Evolutionary conservation across 2,329 filamentous ascomycete genomes (phyloP).

Genomic region (Nannizziopsis barbatae): DNA sequence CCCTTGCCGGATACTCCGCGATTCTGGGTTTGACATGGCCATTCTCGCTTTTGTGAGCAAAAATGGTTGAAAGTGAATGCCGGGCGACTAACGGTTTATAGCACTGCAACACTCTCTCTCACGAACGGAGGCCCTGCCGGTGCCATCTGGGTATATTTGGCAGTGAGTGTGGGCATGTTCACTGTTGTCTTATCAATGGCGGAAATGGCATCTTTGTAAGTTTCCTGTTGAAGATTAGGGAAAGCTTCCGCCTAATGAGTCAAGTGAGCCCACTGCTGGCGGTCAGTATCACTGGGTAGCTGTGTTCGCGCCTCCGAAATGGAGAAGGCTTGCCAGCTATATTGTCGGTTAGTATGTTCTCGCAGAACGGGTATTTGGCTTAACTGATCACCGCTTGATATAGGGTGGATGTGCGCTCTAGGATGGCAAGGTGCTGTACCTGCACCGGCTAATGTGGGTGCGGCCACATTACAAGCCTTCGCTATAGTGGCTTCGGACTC

Average conservation of each 20-base stretch:
- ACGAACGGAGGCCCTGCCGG: constrained; percentile 12
- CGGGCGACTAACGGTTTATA: background rate
- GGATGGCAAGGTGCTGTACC: constrained; percentile 23
- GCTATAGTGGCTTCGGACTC: constrained; percentile 23
- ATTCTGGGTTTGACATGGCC: constrained; percentile 26
- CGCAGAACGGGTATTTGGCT: background rate
- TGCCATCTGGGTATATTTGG: constrained; percentile 10
- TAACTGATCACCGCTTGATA: background rate
- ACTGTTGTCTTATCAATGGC: constrained; percentile 12
- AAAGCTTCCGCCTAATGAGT: background rate
- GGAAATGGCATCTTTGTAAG: constrained; percentile 15
- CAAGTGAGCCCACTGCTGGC: constrained; percentile 29
- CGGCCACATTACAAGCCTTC: constrained; percentile 26
- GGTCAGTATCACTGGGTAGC: constrained; percentile 21
- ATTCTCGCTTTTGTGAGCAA: constrained; percentile 6
- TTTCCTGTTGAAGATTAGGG: background rate
- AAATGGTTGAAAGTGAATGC: background rate
- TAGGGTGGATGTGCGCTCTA: constrained; percentile 24
- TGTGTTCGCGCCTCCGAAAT: constrained; percentile 26
- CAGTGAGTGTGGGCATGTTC: constrained; percentile 7
- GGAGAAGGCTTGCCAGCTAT: constrained; percentile 27
- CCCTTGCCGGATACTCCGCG: constrained; percentile 37
- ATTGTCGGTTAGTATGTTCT: constrained; percentile 11
- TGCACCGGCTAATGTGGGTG: constrained; percentile 20
- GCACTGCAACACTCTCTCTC: constrained; percentile 5